phyloP scores from a whole-genome alignment of 176 grass and related monocot species.

The Oryza coarctata region DNA sequence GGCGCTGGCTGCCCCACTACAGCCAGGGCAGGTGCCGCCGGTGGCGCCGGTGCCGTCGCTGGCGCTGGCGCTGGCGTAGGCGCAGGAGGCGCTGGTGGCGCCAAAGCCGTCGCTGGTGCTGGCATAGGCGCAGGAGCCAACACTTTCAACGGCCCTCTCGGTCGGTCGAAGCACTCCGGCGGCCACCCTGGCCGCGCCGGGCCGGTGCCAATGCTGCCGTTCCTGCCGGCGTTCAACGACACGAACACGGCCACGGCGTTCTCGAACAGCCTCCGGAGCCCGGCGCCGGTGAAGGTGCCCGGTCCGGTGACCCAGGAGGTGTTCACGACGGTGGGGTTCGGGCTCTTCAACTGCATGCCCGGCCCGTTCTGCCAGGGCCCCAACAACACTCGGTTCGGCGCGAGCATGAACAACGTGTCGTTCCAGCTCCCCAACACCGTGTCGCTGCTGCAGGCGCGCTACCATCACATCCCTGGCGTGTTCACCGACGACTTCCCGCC shows the following conservation, averaged over 20 bases:
- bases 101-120: not conserved
- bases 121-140: slow-evolving; percentile 24
- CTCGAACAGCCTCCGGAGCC: slow-evolving; percentile 59
- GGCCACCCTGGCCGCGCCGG: slow-evolving; percentile 20
- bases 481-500: slow-evolving; percentile 80
- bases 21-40: not conserved
- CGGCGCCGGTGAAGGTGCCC: slow-evolving; percentile 52
- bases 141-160: slow-evolving; percentile 22
- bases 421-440: slow-evolving; percentile 64
- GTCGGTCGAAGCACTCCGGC: not conserved
- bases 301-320: slow-evolving; percentile 67
- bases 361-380: slow-evolving; percentile 61
- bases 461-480: slow-evolving; percentile 60
- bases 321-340: slow-evolving; percentile 67
- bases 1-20: slow-evolving; percentile 17
- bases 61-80: not conserved
- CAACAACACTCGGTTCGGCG: slow-evolving; percentile 64
- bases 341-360: slow-evolving; percentile 56
- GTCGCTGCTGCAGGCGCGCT: slow-evolving; percentile 64
- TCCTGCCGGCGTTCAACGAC: slow-evolving; percentile 71
- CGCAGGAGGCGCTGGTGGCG: not conserved
- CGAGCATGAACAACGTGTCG: slow-evolving; percentile 94
- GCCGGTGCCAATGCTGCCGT: slow-evolving; percentile 51
- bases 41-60: not conserved
- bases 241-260: slow-evolving; percentile 58